phyloP scores from a whole-genome alignment of 1,284 basidiomycete species.

The Trichosporon faecale region DNA sequence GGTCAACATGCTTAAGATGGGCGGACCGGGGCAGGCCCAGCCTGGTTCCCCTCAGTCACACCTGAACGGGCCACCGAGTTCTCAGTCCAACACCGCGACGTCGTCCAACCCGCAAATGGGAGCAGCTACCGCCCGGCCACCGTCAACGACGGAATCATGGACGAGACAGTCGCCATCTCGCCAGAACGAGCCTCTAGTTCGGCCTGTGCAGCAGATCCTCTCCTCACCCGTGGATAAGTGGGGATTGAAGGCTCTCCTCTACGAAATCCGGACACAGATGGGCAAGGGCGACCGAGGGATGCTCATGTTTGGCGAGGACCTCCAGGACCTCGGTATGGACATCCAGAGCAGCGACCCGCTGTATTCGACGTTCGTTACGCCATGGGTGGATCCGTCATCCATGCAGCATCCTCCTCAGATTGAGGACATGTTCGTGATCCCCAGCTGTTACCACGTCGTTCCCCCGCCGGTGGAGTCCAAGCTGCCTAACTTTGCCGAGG shows the following conservation, averaged over 20 bases:
- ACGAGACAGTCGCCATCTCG: conserved; percentile 33
- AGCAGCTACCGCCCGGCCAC: conserved; percentile 27
- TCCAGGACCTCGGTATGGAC: conserved; percentile 89
- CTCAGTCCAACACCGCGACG: conserved; percentile 37
- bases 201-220: conserved; percentile 91
- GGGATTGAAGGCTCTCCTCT: conserved; percentile 83
- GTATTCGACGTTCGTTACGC: conserved; percentile 92
- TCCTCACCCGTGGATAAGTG: conserved; percentile 92
- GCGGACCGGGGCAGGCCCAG: conserved; percentile 23
- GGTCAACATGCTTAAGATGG: conserved; percentile 25
- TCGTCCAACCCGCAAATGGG: conserved; percentile 36
- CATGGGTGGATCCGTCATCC: conserved; percentile 86
- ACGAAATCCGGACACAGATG: conserved; percentile 75
- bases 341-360: conserved; percentile 81
- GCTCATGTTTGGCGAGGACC: conserved; percentile 84
- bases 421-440: conserved; percentile 67
- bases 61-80: conserved; percentile 33
- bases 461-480: conserved; percentile 84
- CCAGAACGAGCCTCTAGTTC: conserved; percentile 61
- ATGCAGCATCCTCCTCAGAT: conserved; percentile 39
- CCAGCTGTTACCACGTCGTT: conserved; percentile 89
- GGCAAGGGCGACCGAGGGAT: conserved; percentile 82
- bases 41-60: conserved; percentile 23
- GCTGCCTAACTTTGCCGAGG: conserved; percentile 85
- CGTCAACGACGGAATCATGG: conserved; percentile 39